These are phyloP conservation scores for Athelia psychrophila DNA, from an alignment of 1,284 basidiomycete genomes.

Conservation along the genomic window DNA sequence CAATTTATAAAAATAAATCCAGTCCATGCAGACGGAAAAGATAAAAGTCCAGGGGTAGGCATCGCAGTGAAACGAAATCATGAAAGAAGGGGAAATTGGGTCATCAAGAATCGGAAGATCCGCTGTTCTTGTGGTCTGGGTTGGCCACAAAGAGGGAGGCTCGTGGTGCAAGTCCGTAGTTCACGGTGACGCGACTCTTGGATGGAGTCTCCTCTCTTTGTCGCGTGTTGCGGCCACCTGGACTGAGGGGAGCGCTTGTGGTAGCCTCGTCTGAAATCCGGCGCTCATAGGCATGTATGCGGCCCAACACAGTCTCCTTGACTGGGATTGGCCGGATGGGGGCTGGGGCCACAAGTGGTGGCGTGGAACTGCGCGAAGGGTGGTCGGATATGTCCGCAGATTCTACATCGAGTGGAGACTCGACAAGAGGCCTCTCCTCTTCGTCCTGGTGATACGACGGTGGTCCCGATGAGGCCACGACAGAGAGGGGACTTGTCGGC, in stretches of 20 bases:
- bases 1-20: too few relatives aligned
- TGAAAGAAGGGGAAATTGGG: too few relatives aligned
- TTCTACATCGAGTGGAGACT: neutral
- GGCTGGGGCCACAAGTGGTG: slow-evolving; percentile 7
- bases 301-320: slow-evolving; percentile 30
- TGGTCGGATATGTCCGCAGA: neutral
- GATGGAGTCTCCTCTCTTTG: slow-evolving; percentile 25
- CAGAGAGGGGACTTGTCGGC: neutral
- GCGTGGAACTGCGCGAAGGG: slow-evolving; percentile 1
- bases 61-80: too few relatives aligned
- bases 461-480: neutral
- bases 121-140: slow-evolving; percentile 39
- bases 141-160: slow-evolving; percentile 60
- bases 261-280: slow-evolving; percentile 31
- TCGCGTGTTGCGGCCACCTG: slow-evolving; percentile 30
- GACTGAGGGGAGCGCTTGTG: slow-evolving; percentile 12
- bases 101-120: neutral
- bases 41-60: too few relatives aligned
- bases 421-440: neutral
- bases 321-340: slow-evolving; percentile 9
- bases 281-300: slow-evolving; percentile 35
- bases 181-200: slow-evolving; percentile 28
- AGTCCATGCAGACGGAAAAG: too few relatives aligned
- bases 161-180: slow-evolving; percentile 56
- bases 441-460: neutral